Evolutionary conservation across 768 basidiomycete species (phyloP).

Genomic region (Butyriboletus loyo): DNA sequence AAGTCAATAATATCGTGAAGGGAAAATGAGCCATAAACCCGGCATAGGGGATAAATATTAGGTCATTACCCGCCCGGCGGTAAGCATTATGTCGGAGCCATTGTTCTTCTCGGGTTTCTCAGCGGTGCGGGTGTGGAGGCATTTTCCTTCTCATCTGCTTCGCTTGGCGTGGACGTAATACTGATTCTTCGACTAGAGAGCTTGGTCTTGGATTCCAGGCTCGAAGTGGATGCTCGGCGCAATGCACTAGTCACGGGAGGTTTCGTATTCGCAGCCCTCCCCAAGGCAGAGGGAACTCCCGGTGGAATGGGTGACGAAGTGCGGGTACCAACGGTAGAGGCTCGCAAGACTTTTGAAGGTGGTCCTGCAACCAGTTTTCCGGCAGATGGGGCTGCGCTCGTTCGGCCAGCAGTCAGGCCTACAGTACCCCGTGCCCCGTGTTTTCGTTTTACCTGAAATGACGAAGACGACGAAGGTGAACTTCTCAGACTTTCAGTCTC

Average conservation of each 20-base stretch:
- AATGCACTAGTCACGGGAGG: slow-evolving; percentile 12
- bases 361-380: slow-evolving; percentile 47
- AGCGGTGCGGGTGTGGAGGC: slow-evolving; percentile 28
- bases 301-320: slow-evolving; percentile 39
- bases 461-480: slow-evolving; percentile 2
- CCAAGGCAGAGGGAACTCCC: slow-evolving; percentile 33
- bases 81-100: slow-evolving; percentile 13
- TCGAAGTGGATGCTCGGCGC: slow-evolving; percentile 32
- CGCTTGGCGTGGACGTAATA: slow-evolving; percentile 39
- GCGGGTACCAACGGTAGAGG: slow-evolving; percentile 28
- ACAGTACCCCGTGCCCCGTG: slow-evolving; percentile 54
- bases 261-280: slow-evolving; percentile 15
- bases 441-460: slow-evolving; percentile 58
- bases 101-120: slow-evolving; percentile 17
- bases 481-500: neutral
- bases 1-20: slow-evolving; percentile 7
- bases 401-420: slow-evolving; percentile 56
- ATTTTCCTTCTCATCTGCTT: slow-evolving; percentile 62
- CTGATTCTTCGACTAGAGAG: slow-evolving; percentile 32
- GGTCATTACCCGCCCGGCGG: neutral
- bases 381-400: slow-evolving; percentile 32
- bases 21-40: slow-evolving; percentile 1
- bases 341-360: slow-evolving; percentile 34
- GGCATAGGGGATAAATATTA: slow-evolving; percentile 8
- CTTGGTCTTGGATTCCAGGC: slow-evolving; percentile 34